Base-by-base conservation (phyloP, 2,329 filamentous ascomycete species). In the Diplodia corticola region DNA sequence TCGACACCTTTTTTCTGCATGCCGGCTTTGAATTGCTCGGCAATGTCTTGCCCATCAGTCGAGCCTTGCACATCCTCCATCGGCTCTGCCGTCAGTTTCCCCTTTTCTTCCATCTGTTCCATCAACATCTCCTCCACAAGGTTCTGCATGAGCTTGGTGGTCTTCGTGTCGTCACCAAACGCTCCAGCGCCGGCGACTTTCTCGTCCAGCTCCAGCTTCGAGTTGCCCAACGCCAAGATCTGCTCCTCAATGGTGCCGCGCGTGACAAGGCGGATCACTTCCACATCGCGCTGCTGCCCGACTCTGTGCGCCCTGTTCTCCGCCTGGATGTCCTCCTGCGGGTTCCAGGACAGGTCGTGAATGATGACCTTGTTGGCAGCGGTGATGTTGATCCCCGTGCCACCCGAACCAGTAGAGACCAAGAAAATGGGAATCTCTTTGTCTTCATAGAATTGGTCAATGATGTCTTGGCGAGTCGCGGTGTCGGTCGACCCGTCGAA, bases 341-440 rank as follows among this genome's bases (percentile, higher is more conserved):
- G 95, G 72, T 99, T 99, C 80, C 97, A 97, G n/a, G 89, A 92
- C 69, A 91, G 91, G 78, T 99, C 95, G 76, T 98, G 97, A 73
- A 99, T 95, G 78, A 99, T 88, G 71, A 99, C 94, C 79, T 97
- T 98, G 82, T 98, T 98, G 4, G 95, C 95, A 40, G 91, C 91
- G 7, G 94, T 95, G 64, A 99, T 81, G 78, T 99, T 99, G 81
- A 99, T 96, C 48, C 95, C 95, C 0, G 94, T 95, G n/a, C 95
- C 95, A 63, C 95, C 95, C 0, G 94, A 93, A 68, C 93, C 94
- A 0, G 95, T 99, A 0, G 91, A 95, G 5, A 99, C 86, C 70
- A 99, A 85, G 78, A 99, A 99, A 0, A 96, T 93, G 0, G 93
- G 90, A 63, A 98, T 96, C 2, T 85, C 83, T 0, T 84, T 80